These are phyloP conservation scores for Diaporthe ampelina DNA, from an alignment of 2,329 filamentous ascomycete genomes.

Conservation along the genomic window DNA sequence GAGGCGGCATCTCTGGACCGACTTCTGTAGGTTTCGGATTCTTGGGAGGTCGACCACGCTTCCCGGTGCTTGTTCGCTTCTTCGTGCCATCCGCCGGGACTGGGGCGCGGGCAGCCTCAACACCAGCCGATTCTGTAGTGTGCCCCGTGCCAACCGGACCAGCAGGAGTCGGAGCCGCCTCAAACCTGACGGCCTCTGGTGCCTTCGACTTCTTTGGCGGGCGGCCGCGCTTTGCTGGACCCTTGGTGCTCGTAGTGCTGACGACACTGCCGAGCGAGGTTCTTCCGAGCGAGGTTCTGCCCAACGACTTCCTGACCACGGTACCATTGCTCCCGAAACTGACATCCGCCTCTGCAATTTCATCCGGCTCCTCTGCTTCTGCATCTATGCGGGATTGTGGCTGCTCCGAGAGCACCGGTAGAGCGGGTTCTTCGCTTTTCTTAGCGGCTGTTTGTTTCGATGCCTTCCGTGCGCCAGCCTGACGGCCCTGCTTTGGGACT, in stretches of 20 bases:
- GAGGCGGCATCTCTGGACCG: constrained; percentile 17
- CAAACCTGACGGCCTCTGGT: neutral
- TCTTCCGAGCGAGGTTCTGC: constrained; percentile 25
- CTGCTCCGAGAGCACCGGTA: constrained; percentile 19
- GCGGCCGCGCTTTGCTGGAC: constrained; percentile 39
- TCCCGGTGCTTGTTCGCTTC: constrained; percentile 43
- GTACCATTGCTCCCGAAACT: constrained; percentile 60
- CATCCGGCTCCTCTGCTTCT: constrained; percentile 47
- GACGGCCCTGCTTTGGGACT: constrained; percentile 68
- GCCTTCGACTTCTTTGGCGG: constrained; percentile 32
- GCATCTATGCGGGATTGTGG: constrained; percentile 44
- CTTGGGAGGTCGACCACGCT: constrained; percentile 51
- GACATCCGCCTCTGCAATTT: constrained; percentile 53
- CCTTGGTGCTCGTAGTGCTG: constrained; percentile 30
- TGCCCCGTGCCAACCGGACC: constrained; percentile 11
- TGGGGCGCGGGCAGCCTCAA: constrained; percentile 42
- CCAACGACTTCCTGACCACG: constrained; percentile 54
- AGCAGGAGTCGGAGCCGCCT: neutral
- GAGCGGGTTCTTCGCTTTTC: constrained; percentile 55
- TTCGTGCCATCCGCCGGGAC: constrained; percentile 19
- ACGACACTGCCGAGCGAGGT: constrained; percentile 24
- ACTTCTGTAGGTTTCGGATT: constrained; percentile 44
- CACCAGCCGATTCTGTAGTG: constrained; percentile 34
- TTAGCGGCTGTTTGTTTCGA: constrained; percentile 62
- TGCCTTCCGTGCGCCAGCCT: constrained; percentile 63